A percentile compares a stretch with the other conserved stretches of the same genome.
Conservation (phyloP, 2,329 filamentous ascomycete genomes). For the Arthroderma uncinatum region DNA sequence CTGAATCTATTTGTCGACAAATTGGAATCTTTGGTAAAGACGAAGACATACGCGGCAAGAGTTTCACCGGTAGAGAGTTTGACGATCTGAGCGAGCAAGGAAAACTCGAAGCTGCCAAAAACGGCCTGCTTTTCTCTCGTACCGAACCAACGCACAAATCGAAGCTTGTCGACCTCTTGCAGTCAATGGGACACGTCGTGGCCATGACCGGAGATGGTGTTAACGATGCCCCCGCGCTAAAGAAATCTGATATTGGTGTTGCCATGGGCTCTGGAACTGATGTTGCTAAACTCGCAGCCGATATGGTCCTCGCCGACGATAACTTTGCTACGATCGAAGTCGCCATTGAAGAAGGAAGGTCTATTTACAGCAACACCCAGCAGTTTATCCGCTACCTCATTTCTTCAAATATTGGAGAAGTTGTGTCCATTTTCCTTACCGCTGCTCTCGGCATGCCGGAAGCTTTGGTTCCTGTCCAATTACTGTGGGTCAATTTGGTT, state of each 20-base stretch:
- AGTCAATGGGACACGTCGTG: slow-evolving; percentile 85
- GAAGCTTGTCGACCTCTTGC: slow-evolving; percentile 91
- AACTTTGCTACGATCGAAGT: slow-evolving; percentile 97
- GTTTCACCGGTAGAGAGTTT: slow-evolving; percentile 89
- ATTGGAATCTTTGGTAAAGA: slow-evolving; percentile 80
- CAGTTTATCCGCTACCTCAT: slow-evolving; percentile 99
- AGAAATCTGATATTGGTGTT: slow-evolving; percentile 97
- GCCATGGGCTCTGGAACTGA: slow-evolving; percentile 98
- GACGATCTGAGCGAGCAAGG: slow-evolving; percentile 69
- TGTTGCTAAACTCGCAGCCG: slow-evolving; percentile 88
- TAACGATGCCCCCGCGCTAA: slow-evolving; percentile 92
- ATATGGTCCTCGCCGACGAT: slow-evolving; percentile 97
- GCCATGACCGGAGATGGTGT: slow-evolving; percentile 99
- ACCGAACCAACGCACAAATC: slow-evolving; percentile 95
- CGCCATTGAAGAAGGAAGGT: slow-evolving; percentile 90
- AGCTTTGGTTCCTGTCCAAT: slow-evolving; percentile 89
- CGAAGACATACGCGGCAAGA: slow-evolving; percentile 82
- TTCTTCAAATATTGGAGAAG: slow-evolving; percentile 97
- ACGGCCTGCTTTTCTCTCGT: slow-evolving; percentile 84
- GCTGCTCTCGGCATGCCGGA: slow-evolving; percentile 96
- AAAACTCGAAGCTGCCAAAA: slow-evolving; percentile 72
- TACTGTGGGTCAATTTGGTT: slow-evolving; percentile 97
- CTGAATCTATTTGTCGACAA: slow-evolving; percentile 92
- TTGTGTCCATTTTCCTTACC: slow-evolving; percentile 96
- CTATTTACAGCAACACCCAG: slow-evolving; percentile 99